Evolutionary conservation across 495 filamentous ascomycete species (phyloP).

Genomic region (Aspergillus nidulans): DNA sequence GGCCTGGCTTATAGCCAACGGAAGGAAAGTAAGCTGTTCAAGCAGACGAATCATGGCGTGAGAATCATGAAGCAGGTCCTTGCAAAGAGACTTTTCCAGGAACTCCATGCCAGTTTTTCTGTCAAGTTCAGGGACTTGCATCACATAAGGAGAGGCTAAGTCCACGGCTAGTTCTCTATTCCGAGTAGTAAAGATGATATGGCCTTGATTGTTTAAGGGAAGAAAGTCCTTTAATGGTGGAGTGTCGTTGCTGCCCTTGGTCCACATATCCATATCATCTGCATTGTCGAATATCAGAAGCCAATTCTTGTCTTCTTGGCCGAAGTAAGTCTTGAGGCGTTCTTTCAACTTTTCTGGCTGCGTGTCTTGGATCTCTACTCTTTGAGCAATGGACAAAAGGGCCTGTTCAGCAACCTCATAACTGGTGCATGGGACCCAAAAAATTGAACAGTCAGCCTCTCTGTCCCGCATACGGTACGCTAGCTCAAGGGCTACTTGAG

Average conservation of each 20-base stretch:
- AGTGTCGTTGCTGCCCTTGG: not conserved
- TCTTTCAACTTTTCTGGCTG: not conserved
- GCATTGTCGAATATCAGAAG: constrained; percentile 6
- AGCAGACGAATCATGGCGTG: constrained; percentile 20
- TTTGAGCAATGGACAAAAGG: not conserved
- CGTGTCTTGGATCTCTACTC: not conserved
- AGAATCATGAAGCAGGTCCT: constrained; percentile 9
- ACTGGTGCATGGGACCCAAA: constrained; percentile 5
- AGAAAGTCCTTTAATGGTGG: not conserved
- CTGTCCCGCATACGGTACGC: constrained; percentile 22
- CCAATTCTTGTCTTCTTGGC: not conserved
- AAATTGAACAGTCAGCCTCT: constrained; percentile 14
- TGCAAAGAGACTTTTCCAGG: not conserved
- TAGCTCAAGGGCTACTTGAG: constrained; percentile 38
- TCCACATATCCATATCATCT: constrained; percentile 7
- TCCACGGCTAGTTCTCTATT: not conserved
- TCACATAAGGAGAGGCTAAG: not conserved
- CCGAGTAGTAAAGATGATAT: constrained; percentile 2
- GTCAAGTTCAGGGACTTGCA: not conserved
- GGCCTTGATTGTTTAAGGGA: not conserved
- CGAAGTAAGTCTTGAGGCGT: not conserved
- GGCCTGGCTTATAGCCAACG: constrained; percentile 1
- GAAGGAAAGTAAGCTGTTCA: constrained; percentile 1
- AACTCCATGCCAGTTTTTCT: not conserved
- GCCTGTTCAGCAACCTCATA: not conserved